Percentiles rank a stretch among this genome's conserved stretches.
Evolutionary conservation across 352 stramenopile genomes (phyloP).

Genomic region (Globisporangium yorkense): DNA sequence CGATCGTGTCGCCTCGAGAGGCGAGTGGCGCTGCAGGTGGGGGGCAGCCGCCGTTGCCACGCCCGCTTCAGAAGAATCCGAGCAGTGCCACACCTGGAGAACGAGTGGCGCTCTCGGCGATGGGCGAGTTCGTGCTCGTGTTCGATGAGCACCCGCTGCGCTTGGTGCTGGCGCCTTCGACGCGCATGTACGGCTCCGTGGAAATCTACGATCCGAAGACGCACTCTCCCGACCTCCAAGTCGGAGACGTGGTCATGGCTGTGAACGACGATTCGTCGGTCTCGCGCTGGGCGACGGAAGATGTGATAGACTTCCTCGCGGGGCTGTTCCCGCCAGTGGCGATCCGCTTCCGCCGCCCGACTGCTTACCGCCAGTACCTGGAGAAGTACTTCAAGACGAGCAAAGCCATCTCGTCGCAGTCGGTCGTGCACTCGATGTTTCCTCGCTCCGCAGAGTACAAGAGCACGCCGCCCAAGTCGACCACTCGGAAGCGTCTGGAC

Average conservation of each 20-base stretch:
- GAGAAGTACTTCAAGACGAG: constrained; percentile 33
- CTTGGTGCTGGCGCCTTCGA: constrained; percentile 53
- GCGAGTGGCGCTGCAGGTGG: neutral
- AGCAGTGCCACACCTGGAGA: neutral
- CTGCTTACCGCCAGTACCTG: constrained; percentile 53
- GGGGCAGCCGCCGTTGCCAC: neutral
- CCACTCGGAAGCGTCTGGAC: constrained; percentile 7
- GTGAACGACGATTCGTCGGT: constrained; percentile 52
- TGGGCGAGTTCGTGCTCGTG: constrained; percentile 56
- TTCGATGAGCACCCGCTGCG: constrained; percentile 47
- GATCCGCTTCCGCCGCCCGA: constrained; percentile 46
- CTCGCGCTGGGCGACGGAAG: constrained; percentile 38
- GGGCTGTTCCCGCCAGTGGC: constrained; percentile 37
- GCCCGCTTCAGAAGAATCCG: neutral
- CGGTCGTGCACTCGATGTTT: constrained; percentile 59
- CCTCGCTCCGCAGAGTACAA: constrained; percentile 64
- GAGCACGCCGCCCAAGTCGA: constrained; percentile 14
- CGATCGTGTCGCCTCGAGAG: constrained; percentile 13
- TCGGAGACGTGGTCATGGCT: constrained; percentile 63
- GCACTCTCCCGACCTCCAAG: constrained; percentile 31
- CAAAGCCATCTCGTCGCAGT: constrained; percentile 31
- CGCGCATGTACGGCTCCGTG: constrained; percentile 65
- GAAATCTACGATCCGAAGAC: constrained; percentile 66
- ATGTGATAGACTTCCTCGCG: constrained; percentile 51
- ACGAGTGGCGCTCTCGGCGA: constrained; percentile 23